Conservation (phyloP, 192 early-diverging fungal species). For the Backusella tarrabulga region DNA sequence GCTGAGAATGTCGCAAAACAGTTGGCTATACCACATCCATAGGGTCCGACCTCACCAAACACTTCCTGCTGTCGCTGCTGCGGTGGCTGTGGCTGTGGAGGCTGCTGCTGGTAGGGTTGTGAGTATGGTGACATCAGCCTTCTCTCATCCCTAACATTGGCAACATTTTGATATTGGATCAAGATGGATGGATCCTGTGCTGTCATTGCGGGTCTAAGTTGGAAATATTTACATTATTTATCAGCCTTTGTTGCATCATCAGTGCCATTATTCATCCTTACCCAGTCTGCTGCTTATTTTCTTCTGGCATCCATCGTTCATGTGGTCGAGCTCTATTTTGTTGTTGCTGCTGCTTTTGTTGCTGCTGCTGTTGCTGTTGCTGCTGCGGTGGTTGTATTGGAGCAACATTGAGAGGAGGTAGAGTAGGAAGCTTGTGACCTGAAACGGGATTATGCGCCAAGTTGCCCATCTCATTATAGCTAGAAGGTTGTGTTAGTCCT, state of each 20-base stretch:
- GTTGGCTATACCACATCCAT: conserved; percentile 37
- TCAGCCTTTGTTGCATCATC: conserved; percentile 42
- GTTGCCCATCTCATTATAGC: not conserved
- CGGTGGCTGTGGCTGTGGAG: not conserved
- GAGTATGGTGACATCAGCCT: conserved; percentile 3
- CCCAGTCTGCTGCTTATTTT: conserved; percentile 64
- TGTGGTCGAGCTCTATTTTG: not conserved
- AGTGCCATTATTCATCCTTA: conserved; percentile 25
- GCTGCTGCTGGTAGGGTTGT: not conserved
- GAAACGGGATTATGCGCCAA: not conserved
- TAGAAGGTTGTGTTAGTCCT: conserved; percentile 7
- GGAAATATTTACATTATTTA: not conserved
- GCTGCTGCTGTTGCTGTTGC: not conserved
- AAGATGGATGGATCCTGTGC: conserved; percentile 28
- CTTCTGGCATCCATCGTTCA: conserved; percentile 69
- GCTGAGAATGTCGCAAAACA: conserved; percentile 33
- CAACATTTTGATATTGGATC: conserved; percentile 27
- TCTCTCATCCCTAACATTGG: not conserved
- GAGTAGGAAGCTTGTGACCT: conserved; percentile 1
- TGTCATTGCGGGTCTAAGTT: not conserved
- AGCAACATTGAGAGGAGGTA: conserved; percentile 9
- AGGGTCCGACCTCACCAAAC: conserved; percentile 29
- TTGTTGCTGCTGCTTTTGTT: not conserved
- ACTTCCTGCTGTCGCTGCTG: conserved; percentile 15
- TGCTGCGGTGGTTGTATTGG: not conserved